Conservation (phyloP, 108 stramenopile species). For the Nitzschia sp. region DNA sequence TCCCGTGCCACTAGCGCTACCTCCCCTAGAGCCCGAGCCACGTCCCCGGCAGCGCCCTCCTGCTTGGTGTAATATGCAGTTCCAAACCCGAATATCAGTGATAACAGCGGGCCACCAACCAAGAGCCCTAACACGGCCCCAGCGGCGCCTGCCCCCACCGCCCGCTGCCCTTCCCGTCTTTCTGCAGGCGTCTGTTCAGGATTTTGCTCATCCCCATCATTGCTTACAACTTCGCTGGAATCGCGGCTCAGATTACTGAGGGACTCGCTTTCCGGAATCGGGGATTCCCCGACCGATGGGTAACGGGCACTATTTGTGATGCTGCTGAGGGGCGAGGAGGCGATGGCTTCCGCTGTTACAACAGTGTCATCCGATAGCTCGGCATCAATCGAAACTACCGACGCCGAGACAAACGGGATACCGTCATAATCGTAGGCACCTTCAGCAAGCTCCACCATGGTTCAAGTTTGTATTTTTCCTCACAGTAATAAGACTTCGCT, state of each 20-base stretch:
- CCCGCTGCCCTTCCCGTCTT: not conserved
- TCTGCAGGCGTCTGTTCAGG: not conserved
- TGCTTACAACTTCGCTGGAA: not conserved
- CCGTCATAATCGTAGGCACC: constrained; percentile 18
- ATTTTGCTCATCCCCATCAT: not conserved
- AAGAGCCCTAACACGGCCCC: constrained; percentile 38
- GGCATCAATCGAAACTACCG: constrained; percentile 17
- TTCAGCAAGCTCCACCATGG: constrained; percentile 21
- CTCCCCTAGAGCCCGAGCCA: constrained; percentile 50
- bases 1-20: constrained; percentile 36
- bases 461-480: too few species aligned
- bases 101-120: constrained; percentile 52
- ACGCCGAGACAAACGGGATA: constrained; percentile 27
- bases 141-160: constrained; percentile 41
- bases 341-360: not conserved
- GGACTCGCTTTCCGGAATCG: not conserved
- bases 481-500: too few species aligned
- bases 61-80: constrained; percentile 40
- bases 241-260: not conserved
- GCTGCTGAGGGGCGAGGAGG: not conserved
- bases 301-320: not conserved
- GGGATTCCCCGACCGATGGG: not conserved
- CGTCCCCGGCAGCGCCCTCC: constrained; percentile 46
- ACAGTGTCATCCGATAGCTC: constrained; percentile 25
- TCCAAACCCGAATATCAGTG: constrained; percentile 41